phyloP scores from a whole-genome alignment of 108 stramenopile genomes.

The Aurantiochytrium sp. region DNA sequence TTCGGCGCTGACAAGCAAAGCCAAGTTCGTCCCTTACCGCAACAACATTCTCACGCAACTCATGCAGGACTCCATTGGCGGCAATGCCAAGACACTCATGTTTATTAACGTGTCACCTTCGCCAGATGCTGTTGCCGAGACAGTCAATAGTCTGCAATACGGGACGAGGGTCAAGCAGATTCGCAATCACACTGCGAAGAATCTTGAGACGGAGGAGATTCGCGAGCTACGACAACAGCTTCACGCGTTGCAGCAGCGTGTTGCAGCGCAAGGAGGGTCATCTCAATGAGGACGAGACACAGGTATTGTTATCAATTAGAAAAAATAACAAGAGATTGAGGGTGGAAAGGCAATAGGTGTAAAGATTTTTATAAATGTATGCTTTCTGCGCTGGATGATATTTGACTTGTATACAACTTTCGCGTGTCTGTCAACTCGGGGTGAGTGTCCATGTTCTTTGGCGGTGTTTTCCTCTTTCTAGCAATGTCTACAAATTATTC shows the following conservation, averaged over 20 bases:
- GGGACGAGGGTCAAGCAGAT: constrained; percentile 23
- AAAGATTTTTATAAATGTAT: no score
- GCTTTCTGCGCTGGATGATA: no score
- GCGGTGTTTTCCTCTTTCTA: no score
- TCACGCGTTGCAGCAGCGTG: neutral
- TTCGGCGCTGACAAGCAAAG: constrained; percentile 31
- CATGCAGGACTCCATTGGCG: constrained; percentile 58
- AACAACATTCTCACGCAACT: constrained; percentile 54
- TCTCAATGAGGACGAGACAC: neutral
- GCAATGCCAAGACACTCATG: constrained; percentile 64
- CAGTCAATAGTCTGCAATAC: constrained; percentile 16
- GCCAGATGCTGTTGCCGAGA: neutral
- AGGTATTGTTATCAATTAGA: no score
- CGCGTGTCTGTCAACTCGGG: no score
- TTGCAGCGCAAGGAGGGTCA: neutral
- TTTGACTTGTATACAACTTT: no score
- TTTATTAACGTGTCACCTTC: constrained; percentile 57
- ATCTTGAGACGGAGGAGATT: neutral
- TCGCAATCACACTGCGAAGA: neutral
- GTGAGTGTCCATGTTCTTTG: no score
- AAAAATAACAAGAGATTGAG: no score
- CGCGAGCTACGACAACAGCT: neutral
- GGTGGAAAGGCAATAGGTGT: no score
- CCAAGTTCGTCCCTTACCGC: constrained; percentile 38
- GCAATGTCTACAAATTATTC: no score